Conservation (phyloP, 2,329 filamentous ascomycete genomes). For the Aspergillus versicolor region DNA sequence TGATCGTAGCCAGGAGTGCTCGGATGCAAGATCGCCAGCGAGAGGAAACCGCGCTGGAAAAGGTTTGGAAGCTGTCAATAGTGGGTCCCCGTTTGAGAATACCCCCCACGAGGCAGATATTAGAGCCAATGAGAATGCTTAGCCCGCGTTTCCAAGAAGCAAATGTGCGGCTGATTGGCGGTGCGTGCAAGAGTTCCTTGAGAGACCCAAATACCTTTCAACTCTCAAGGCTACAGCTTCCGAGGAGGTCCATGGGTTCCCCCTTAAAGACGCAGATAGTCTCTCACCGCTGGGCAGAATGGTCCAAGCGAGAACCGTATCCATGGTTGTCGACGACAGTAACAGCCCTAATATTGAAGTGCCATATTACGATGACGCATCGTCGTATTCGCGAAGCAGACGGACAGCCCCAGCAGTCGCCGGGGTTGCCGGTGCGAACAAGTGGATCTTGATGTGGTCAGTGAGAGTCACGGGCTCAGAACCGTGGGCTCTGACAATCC, state of each 20-base stretch:
- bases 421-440: constrained; percentile 16
- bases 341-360: no score
- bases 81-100: constrained; percentile 21
- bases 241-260: neutral
- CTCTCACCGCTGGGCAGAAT: constrained; percentile 2
- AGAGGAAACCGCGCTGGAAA: constrained; percentile 16
- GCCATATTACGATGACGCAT: constrained; percentile 4
- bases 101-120: constrained; percentile 17
- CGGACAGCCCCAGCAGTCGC: constrained; percentile 8
- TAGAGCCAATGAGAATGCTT: constrained; percentile 13
- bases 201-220: neutral
- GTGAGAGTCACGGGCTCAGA: constrained; percentile 13
- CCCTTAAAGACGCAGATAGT: neutral
- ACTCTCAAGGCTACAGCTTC: neutral
- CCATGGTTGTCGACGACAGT: no score
- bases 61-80: constrained; percentile 27
- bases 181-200: neutral
- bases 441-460: constrained; percentile 1
- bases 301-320: neutral
- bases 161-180: constrained; percentile 8
- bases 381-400: neutral
- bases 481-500: neutral
- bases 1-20: constrained; percentile 25
- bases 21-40: constrained; percentile 25
- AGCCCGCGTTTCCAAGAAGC: constrained; percentile 1